Base-by-base conservation (phyloP, 176 grass and related monocot species). In the Carex pumila region DNA sequence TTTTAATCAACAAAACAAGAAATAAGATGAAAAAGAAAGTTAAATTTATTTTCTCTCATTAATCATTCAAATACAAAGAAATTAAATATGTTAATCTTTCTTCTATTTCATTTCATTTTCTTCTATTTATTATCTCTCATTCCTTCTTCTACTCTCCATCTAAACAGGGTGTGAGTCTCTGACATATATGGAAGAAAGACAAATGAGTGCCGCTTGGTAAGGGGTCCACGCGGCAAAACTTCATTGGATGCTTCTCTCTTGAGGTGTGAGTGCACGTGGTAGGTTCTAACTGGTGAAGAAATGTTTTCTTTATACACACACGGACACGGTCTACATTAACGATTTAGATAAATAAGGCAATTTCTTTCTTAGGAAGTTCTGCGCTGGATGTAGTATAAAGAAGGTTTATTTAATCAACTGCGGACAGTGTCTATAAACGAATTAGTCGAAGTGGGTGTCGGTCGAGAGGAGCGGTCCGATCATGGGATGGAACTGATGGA, bases 381-480 rank as follows among this genome's bases (percentile, higher is more conserved):
- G 5, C 1, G 56, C 56, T 58, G 15, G 10, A 66, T 18, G 1
- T 65, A 14, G 1, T 29, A 2, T 17, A 3, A 0, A 36, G 5
- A 0, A 9, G n/a, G 70, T 50, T 25, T 50, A 14, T 73, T 50
- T 19, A 73, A 5, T 47, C 1, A 49, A 49, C 17, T 22, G 6
- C 47, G 6, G 11, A 63, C 39, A 1, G 4, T 2, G 58, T 65
- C 5, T 64, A 81, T 21, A 19, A 10, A 14, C 45, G 12, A 25
- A 1, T 11, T 64, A 14, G 32, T 18, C 18, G 8, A 10, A 43
- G 79, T 43, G 14, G 37, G 34, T 81, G 58, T 81, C 57, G 36
- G 79, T 81, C 29, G 57, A 64, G 59, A 81, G 37, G 36, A 81
- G 79, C 37, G 79, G 79, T 81, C 36, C 59, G 59, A 81, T 81